Evolutionary conservation across 2,329 filamentous ascomycete species (phyloP).

Genomic region (Orbilia blumenaviensis): DNA sequence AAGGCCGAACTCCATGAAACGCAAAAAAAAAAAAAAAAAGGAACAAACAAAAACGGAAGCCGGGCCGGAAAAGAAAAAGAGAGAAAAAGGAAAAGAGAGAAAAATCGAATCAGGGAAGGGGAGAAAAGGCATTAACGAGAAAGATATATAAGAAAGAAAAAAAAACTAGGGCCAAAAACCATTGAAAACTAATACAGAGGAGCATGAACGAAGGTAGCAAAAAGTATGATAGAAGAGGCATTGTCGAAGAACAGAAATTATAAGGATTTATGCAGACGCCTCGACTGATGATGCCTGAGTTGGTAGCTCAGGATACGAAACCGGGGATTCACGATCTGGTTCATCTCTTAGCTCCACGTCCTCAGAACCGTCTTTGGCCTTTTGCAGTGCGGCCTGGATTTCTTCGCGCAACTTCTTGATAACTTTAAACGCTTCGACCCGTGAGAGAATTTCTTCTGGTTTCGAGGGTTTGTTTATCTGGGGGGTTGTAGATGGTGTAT

Average conservation of each 20-base stretch:
- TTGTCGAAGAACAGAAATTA: neutral
- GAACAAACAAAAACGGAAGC: neutral
- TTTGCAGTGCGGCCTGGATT: conserved; percentile 25
- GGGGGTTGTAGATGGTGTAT: conserved; percentile 22
- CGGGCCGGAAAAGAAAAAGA: neutral
- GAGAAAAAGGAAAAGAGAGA: neutral
- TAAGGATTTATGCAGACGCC: conserved; percentile 16
- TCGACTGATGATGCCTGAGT: conserved; percentile 3
- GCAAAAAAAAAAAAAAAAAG: neutral
- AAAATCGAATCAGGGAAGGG: too few relatives aligned
- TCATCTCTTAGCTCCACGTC: conserved; percentile 28
- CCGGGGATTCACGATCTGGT: conserved; percentile 8
- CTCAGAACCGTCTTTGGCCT: conserved; percentile 28
- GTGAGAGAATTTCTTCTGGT: conserved; percentile 36
- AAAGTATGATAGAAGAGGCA: neutral
- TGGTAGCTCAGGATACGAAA: conserved; percentile 44
- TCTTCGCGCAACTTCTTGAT: conserved; percentile 44
- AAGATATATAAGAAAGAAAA: too few relatives aligned
- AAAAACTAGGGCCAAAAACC: too few relatives aligned
- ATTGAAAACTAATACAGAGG: too few relatives aligned
- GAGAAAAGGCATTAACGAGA: neutral
- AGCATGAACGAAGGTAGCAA: neutral
- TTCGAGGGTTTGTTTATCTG: neutral
- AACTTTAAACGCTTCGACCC: conserved; percentile 25
- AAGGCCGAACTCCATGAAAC: neutral